Base-by-base conservation (phyloP, 768 basidiomycete species). In the Amanita rimosa region DNA sequence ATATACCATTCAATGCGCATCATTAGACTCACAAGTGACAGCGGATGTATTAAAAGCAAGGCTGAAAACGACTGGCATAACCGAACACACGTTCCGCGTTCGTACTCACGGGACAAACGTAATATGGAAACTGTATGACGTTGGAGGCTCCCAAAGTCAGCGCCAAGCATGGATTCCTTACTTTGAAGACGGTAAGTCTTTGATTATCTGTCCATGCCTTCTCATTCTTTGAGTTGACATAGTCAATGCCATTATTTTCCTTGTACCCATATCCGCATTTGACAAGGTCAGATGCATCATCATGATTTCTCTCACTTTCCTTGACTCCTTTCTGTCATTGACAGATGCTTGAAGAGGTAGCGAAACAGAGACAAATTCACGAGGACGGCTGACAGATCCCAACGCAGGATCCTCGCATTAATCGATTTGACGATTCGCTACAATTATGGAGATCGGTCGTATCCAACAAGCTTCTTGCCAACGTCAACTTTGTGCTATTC, bases 191-290 rank as follows among this genome's bases (percentile, higher is more conserved):
- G 84, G 86, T 87, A 55, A 57, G 74, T 21, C 21, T 10, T 11
- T 9, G 3, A n/a, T 5, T 2, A 11, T 11, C 6, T 11, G 1
- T n/a, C 22, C 21, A 34, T 6, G 17, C 27, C 17, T 26, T 22
- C 48, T 54, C 29, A 48, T 29, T 53, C 22, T 46, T 49, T 36
- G n/a, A 27, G 43, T 19, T 31, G 49, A 4, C 51, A 33, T 61
- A 90, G 88, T 88, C 33, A 84, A 87, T 60, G 85, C 86, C 38
- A 85, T 92, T 60, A 90, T 92, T 52, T 92, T 90, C 65, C 75
- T 92, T 50, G 88, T 85, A 33, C 88, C 88, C 27, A 88, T 92
- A 41, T 90, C 88, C 34, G 84, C 83, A 21, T 91, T 91, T 56
- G 88, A 90, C 67, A 87, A 90, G 66, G 69, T 69, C 45, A 46